Base-by-base conservation (phyloP, 2,329 filamentous ascomycete species). In the Aaosphaeria arxii region DNA sequence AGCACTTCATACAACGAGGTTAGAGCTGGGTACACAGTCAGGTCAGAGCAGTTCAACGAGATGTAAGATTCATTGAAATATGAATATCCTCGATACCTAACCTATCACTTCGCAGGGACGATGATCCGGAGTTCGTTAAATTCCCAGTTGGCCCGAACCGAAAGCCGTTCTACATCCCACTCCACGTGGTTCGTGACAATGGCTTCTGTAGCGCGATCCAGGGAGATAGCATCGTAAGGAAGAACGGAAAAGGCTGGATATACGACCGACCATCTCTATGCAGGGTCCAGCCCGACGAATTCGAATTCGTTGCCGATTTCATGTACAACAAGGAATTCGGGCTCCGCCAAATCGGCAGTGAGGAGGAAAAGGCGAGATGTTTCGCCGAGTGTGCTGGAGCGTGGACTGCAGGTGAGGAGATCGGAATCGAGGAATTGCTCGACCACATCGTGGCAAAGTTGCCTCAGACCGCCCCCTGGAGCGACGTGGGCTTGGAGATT, bases 341-440 rank as follows among this genome's bases (percentile, higher is more conserved):
- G 1, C 7, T 28, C 24, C 42, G 49, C 4, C 4, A 39, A 3
- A 48, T 59, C 2, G 45, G 56, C n/a, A 46, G 42, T 5, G 51
- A 56, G 3, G 51, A 59, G 0, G 38, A 63, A 5, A 42, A 44
- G 7, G 40, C 43, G 0, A 49, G 51, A 5, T 48, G 51, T 0
- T 50, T 66, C 11, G 49, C 46, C 0, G 50, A 65, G 28, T 64
- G 62, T 32, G 46, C 51, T 1, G 45, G 51, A 0, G 59, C 63
- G 1, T 69, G 64, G 63, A 38, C 43, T 0, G 45, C 55, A 1
- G 65, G 55, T 0, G 52, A 61, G 9, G 45, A 43, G 1, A 46
- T 69, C 0, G 51, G 47, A 5, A 59, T 66, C 55, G 63, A 51
- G 1, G 63, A 70, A 28, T 43, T 70, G 3, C 47, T 66, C 3